Percentiles rank a stretch among this genome's conserved stretches.
phyloP scores from a whole-genome alignment of 306 rosid species.

The Vigna unguiculata region DNA sequence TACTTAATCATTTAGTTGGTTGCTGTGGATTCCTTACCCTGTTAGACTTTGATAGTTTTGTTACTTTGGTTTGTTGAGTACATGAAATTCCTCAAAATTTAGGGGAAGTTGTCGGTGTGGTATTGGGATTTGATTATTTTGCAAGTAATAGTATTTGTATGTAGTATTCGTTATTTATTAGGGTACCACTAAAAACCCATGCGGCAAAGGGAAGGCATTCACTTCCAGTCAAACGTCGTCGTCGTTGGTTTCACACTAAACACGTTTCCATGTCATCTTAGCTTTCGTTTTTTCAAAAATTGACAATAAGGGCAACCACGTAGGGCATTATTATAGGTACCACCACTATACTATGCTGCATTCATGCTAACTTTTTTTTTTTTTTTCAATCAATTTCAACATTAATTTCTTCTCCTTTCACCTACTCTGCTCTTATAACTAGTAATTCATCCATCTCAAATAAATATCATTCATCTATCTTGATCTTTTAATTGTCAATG shows the following conservation, averaged over 20 bases:
- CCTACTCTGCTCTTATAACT: neutral
- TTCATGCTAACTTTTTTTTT: neutral
- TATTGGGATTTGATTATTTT: slow-evolving; percentile 26
- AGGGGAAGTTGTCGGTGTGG: slow-evolving; percentile 31
- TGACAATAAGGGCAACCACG: too few relatives aligned
- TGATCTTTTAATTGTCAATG: too few relatives aligned
- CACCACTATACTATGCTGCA: neutral
- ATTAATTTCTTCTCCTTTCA: too few relatives aligned
- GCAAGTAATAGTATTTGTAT: neutral
- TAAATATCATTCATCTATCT: too few relatives aligned
- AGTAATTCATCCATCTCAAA: neutral
- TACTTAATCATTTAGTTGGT: neutral
- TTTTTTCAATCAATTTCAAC: too few relatives aligned
- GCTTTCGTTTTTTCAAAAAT: too few relatives aligned
- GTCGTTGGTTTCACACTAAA: slow-evolving; percentile 19
- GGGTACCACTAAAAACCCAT: too few relatives aligned
- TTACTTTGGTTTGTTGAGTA: neutral
- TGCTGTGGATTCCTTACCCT: neutral
- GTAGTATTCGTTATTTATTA: too few relatives aligned
- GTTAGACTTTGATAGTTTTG: neutral
- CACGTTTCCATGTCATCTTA: neutral
- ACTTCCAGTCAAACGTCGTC: neutral
- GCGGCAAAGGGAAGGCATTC: neutral
- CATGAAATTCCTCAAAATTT: slow-evolving; percentile 15
- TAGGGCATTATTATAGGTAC: neutral